A percentile compares a stretch with the other conserved stretches of the same genome.
phyloP scores from a whole-genome alignment of 768 basidiomycete species.

The Suillus alpinus region DNA sequence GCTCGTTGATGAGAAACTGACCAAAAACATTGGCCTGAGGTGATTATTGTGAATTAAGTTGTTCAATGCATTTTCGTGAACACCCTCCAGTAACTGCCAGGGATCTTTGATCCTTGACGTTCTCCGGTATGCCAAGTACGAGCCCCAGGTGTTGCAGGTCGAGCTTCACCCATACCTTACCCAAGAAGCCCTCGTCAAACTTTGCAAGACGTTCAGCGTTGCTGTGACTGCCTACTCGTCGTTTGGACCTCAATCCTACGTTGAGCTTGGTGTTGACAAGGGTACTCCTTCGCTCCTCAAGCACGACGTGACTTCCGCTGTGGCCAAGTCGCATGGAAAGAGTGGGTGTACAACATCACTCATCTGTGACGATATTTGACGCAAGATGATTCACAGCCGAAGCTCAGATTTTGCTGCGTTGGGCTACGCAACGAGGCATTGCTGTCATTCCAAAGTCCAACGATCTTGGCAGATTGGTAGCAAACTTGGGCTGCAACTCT shows the following conservation, averaged over 20 bases:
- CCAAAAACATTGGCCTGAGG: slow-evolving; percentile 81
- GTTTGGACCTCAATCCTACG: slow-evolving; percentile 52
- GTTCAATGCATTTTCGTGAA: neutral
- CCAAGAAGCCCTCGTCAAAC: slow-evolving; percentile 44
- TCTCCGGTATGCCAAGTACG: slow-evolving; percentile 69
- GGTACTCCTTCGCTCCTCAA: slow-evolving; percentile 49
- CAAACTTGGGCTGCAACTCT: slow-evolving; percentile 45
- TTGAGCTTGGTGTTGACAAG: slow-evolving; percentile 66
- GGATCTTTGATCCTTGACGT: slow-evolving; percentile 74
- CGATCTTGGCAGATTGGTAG: slow-evolving; percentile 33
- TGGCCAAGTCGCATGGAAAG: slow-evolving; percentile 52
- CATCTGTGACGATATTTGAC: neutral
- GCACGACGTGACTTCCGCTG: slow-evolving; percentile 41
- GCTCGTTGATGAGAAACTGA: slow-evolving; percentile 66
- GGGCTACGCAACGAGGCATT: slow-evolving; percentile 74
- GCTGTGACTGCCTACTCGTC: slow-evolving; percentile 57
- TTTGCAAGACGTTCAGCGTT: slow-evolving; percentile 43
- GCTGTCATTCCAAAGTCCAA: slow-evolving; percentile 77
- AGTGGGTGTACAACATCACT: slow-evolving; percentile 33
- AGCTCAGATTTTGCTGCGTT: slow-evolving; percentile 74
- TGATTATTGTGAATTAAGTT: slow-evolving; percentile 21
- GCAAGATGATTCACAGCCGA: slow-evolving; percentile 16
- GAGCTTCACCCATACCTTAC: slow-evolving; percentile 58
- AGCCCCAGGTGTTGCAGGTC: slow-evolving; percentile 57
- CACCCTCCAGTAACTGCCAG: slow-evolving; percentile 59